phyloP scores from a whole-genome alignment of 1,284 basidiomycete genomes.

The Leccinum huronense region DNA sequence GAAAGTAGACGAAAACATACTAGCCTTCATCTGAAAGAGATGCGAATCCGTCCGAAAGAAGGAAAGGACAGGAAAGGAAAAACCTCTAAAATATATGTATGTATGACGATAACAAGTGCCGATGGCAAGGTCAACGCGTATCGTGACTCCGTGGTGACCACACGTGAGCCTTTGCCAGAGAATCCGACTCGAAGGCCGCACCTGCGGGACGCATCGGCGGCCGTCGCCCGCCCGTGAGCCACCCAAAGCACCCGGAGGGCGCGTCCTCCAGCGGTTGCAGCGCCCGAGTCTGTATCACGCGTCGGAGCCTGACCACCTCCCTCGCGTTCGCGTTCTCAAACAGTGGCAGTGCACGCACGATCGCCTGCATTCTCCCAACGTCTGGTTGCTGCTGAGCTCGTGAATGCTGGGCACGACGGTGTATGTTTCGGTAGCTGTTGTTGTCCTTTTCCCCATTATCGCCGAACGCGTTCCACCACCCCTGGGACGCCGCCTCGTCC shows the following conservation, averaged over 20 bases:
- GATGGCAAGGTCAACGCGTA: conserved; percentile 1
- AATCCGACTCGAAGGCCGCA: conserved; percentile 15
- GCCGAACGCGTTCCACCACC: conserved; percentile 26
- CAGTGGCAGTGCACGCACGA: conserved; percentile 27
- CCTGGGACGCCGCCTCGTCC: conserved; percentile 22
- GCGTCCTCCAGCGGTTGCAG: conserved; percentile 25
- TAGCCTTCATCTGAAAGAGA: neutral
- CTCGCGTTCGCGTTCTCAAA: conserved; percentile 2
- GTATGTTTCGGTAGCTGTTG: neutral
- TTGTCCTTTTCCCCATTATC: neutral
- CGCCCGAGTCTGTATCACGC: conserved; percentile 25
- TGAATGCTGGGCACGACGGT: too few relatives aligned
- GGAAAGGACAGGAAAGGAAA: neutral
- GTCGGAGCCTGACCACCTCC: conserved; percentile 13
- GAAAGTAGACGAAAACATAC: neutral
- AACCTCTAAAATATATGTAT: neutral
- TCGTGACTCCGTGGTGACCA: conserved; percentile 17
- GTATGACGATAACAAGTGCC: neutral
- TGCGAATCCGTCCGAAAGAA: neutral
- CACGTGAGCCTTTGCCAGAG: conserved; percentile 17
- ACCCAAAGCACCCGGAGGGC: conserved; percentile 24
- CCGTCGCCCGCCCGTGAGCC: conserved; percentile 18
- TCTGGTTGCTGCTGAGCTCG: neutral
- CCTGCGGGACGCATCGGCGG: conserved; percentile 1
- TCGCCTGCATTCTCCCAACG: conserved; percentile 17